Evolutionary conservation across 2,329 filamentous ascomycete genomes (phyloP).

Genomic region (Colletotrichum horii): DNA sequence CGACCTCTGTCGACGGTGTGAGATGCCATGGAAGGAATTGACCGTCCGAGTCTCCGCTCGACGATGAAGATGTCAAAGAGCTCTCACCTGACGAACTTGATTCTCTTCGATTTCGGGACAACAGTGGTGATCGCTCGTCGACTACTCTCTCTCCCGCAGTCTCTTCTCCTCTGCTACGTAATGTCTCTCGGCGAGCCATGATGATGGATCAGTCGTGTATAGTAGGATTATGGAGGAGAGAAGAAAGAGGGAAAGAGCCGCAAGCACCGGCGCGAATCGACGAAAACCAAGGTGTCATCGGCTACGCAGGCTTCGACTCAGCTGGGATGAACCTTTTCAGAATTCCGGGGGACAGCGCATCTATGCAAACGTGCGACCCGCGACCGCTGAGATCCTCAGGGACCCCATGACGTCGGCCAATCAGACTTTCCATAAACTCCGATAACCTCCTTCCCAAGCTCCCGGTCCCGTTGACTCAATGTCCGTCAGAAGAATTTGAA

Average conservation of each 20-base stretch:
- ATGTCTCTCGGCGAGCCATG: slow-evolving; percentile 1
- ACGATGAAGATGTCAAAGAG: slow-evolving; percentile 12
- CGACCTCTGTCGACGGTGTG: slow-evolving; percentile 2
- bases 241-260: neutral
- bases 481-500: neutral
- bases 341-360: neutral
- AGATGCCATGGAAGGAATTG: slow-evolving; percentile 17
- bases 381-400: neutral
- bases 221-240: neutral
- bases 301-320: neutral
- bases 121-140: slow-evolving; percentile 10
- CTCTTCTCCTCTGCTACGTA: neutral
- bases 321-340: slow-evolving; percentile 1
- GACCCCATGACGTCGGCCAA: neutral
- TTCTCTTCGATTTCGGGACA: slow-evolving; percentile 2
- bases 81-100: slow-evolving; percentile 18
- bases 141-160: neutral
- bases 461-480: neutral
- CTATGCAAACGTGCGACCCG: neutral
- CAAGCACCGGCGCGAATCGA: neutral
- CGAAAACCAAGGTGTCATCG: slow-evolving; percentile 5
- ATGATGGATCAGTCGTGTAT: neutral
- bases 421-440: neutral
- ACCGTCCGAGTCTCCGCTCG: slow-evolving; percentile 13
- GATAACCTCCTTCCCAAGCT: neutral